Conservation (phyloP, 1,139 yeast species). For the Taphrina sp. region DNA sequence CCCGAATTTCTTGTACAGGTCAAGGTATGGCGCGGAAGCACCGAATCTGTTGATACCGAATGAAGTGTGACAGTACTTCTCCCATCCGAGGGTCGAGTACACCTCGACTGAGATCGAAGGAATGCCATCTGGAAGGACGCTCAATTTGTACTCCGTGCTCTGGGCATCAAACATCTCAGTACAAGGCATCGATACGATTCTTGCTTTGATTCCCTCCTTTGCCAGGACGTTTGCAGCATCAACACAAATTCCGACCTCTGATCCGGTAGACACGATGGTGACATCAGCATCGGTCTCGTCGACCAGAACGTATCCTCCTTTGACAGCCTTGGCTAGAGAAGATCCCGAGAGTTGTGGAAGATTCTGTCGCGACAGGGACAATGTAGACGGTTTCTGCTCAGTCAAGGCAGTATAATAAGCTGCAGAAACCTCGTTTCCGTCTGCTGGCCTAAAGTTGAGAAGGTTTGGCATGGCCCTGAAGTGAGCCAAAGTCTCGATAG, state of each 20-base stretch:
- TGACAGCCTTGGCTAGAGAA: conserved; percentile 81
- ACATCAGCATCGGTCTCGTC: conserved; percentile 63
- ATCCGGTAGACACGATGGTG: conserved; percentile 87
- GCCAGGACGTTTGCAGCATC: conserved; percentile 74
- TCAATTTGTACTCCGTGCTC: conserved; percentile 70
- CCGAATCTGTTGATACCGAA: conserved; percentile 96
- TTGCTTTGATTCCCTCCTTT: conserved; percentile 66
- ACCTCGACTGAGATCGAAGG: conserved; percentile 96
- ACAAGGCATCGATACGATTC: conserved; percentile 91
- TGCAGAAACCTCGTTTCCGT: conserved; percentile 98
- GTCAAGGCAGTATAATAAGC: conserved; percentile 82
- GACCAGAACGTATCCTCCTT: conserved; percentile 88
- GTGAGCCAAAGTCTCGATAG: conserved; percentile 97
- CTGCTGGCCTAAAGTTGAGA: conserved; percentile 99
- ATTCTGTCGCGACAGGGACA: conserved; percentile 96
- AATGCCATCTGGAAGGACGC: conserved; percentile 90
- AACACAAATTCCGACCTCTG: conserved; percentile 83
- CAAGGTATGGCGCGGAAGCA: conserved; percentile 89
- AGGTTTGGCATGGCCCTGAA: conserved; percentile 95
- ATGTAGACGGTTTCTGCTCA: conserved; percentile 70
- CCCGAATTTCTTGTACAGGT: conserved; percentile 80
- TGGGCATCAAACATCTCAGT: conserved; percentile 86
- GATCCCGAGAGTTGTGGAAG: conserved; percentile 96
- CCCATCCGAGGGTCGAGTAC: conserved; percentile 89
- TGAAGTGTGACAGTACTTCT: conserved; percentile 93